Evolutionary conservation across 164 flowering plant species (phyloP).

Genomic region (Chimonanthus praecox): DNA sequence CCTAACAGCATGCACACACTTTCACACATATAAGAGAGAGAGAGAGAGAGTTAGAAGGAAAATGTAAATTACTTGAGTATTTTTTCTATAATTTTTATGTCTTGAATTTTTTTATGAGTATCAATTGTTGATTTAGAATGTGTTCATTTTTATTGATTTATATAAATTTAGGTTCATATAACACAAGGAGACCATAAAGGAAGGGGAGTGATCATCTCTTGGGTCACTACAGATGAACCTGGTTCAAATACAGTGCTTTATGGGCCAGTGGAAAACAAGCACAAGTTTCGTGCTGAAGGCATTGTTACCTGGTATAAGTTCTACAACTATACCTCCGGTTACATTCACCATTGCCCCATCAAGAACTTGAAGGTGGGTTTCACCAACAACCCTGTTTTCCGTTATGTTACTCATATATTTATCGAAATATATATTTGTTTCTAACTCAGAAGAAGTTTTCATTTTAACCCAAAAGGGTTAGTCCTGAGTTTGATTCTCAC

Average conservation of each 20-base stretch:
- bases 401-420: not conserved
- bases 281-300: not conserved
- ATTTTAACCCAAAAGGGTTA: too few species aligned
- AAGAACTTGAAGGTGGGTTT: conserved; percentile 42
- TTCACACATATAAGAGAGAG: too few species aligned
- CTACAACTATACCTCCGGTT: conserved; percentile 65
- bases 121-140: not conserved
- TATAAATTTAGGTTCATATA: conserved; percentile 36
- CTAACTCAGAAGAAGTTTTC: not conserved
- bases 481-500: too few species aligned
- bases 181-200: conserved; percentile 52
- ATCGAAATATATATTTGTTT: not conserved
- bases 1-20: too few species aligned
- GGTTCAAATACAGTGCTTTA: conserved; percentile 46
- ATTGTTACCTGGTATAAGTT: not conserved
- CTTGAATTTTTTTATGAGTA: too few species aligned
- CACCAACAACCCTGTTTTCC: not conserved
- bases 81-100: too few species aligned
- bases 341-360: conserved; percentile 68
- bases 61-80: too few species aligned
- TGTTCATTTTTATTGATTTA: too few species aligned
- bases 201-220: conserved; percentile 41
- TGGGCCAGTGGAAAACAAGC: conserved; percentile 34
- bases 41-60: too few species aligned
- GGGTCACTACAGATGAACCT: conserved; percentile 42